phyloP scores from a whole-genome alignment of 371 early-diverging fungal species.

The Parasitella parasitica region DNA sequence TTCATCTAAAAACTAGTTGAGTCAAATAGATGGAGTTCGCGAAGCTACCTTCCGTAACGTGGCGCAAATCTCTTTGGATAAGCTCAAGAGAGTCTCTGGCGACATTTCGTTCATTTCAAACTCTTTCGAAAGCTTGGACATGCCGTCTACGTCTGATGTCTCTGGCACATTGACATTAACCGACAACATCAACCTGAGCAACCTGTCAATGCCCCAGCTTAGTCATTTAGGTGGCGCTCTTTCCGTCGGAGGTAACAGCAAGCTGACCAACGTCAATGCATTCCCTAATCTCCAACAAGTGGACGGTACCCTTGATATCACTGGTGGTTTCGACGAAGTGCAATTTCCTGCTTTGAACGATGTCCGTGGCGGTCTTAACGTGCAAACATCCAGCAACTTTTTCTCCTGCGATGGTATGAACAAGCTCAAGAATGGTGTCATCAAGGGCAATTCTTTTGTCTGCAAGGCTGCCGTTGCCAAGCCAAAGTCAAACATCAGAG shows the following conservation, averaged over 20 bases:
- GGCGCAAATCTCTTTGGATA: constrained; percentile 27
- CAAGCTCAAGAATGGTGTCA: constrained; percentile 31
- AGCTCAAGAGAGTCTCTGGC: constrained; percentile 37
- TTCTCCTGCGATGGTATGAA: constrained; percentile 38
- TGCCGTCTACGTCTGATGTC: constrained; percentile 39
- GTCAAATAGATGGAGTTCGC: constrained; percentile 18
- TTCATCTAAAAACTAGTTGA: constrained; percentile 31
- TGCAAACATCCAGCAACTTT: constrained; percentile 37
- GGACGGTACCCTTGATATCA: constrained; percentile 52
- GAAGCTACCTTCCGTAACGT: constrained; percentile 40
- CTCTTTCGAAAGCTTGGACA: constrained; percentile 29
- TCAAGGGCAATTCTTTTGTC: constrained; percentile 38
- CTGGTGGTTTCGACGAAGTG: constrained; percentile 49
- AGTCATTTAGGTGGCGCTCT: constrained; percentile 54
- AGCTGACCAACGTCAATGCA: constrained; percentile 36
- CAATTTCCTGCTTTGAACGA: constrained; percentile 40
- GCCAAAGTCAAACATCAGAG: constrained; percentile 28
- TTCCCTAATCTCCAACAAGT: constrained; percentile 52
- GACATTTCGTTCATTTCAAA: constrained; percentile 52
- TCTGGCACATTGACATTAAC: constrained; percentile 51
- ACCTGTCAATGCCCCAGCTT: constrained; percentile 45
- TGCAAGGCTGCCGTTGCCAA: constrained; percentile 31
- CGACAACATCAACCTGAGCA: constrained; percentile 43
- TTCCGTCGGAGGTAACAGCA: constrained; percentile 47
- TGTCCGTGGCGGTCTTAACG: constrained; percentile 47